Percentiles rank a stretch among this genome's conserved stretches.
phyloP scores from a whole-genome alignment of 2,329 filamentous ascomycete genomes.

The Anthostomella pinea region DNA sequence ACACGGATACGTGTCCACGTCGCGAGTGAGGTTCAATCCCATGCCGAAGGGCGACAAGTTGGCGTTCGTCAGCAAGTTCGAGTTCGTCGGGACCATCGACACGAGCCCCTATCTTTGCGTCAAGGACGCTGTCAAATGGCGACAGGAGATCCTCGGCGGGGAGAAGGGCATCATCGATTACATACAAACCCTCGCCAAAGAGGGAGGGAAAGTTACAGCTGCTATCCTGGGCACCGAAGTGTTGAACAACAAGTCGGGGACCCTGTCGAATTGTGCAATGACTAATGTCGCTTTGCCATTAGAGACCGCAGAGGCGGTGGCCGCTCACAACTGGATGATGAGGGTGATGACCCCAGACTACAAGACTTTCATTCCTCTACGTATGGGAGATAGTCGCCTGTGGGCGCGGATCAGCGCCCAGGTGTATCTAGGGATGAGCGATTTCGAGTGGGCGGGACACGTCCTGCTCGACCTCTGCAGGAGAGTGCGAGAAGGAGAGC shows the following conservation, averaged over 20 bases:
- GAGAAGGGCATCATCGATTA: conserved; percentile 69
- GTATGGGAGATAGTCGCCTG: conserved; percentile 57
- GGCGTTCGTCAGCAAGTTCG: conserved; percentile 67
- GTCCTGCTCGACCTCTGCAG: conserved; percentile 51
- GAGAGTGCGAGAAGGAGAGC: conserved; percentile 30
- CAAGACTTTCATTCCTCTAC: conserved; percentile 68
- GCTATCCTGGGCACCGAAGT: conserved; percentile 65
- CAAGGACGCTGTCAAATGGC: conserved; percentile 68
- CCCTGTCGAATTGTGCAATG: conserved; percentile 66
- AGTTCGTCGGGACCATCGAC: conserved; percentile 75
- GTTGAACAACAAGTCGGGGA: conserved; percentile 62
- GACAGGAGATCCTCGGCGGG: conserved; percentile 66
- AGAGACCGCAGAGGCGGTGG: conserved; percentile 29
- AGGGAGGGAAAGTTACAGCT: conserved; percentile 61
- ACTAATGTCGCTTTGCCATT: conserved; percentile 73
- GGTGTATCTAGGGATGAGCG: conserved; percentile 75
- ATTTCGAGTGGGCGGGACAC: conserved; percentile 70
- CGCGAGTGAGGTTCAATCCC: conserved; percentile 35
- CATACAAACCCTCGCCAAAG: conserved; percentile 57
- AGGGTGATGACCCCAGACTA: conserved; percentile 53
- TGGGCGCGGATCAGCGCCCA: conserved; percentile 78
- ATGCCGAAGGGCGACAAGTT: conserved; percentile 48
- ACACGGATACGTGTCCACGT: conserved; percentile 65
- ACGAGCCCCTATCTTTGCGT: conserved; percentile 69
- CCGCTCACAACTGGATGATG: conserved; percentile 54